phyloP scores from a whole-genome alignment of 495 filamentous ascomycete genomes.

The Penicillium paradoxum region DNA sequence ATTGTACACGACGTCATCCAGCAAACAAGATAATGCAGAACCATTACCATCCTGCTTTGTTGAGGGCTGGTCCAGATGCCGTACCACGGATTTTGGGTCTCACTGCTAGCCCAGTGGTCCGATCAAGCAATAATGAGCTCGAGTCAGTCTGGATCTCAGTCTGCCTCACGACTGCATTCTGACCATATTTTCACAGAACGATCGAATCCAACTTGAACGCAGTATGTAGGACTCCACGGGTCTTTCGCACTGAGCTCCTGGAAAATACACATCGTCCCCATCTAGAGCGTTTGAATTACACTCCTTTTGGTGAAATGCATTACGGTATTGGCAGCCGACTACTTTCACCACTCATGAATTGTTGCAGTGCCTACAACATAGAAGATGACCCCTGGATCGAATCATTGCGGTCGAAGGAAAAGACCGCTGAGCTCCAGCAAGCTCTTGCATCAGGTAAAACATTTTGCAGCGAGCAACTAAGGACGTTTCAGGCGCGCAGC shows the following conservation, averaged over 20 bases:
- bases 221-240: conserved; percentile 64
- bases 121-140: conserved; percentile 28
- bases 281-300: conserved; percentile 51
- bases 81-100: conserved; percentile 77
- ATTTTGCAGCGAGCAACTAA: conserved; percentile 59
- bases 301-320: neutral
- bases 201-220: conserved; percentile 78
- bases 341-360: conserved; percentile 15
- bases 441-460: conserved; percentile 52
- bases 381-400: conserved; percentile 65
- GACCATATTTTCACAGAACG: conserved; percentile 27
- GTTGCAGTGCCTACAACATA: conserved; percentile 41
- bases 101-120: conserved; percentile 76
- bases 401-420: conserved; percentile 38
- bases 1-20: conserved; percentile 47
- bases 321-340: conserved; percentile 10
- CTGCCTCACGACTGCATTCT: neutral
- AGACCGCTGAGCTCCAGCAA: conserved; percentile 38
- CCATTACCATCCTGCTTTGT: conserved; percentile 57
- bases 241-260: conserved; percentile 65
- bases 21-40: conserved; percentile 73
- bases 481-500: conserved; percentile 42
- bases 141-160: conserved; percentile 11
- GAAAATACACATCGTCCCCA: conserved; percentile 62
- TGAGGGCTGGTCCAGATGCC: conserved; percentile 23